Evolutionary conservation across 179 eudicot species (phyloP).

Genomic region (Monotropa hypopitys): DNA sequence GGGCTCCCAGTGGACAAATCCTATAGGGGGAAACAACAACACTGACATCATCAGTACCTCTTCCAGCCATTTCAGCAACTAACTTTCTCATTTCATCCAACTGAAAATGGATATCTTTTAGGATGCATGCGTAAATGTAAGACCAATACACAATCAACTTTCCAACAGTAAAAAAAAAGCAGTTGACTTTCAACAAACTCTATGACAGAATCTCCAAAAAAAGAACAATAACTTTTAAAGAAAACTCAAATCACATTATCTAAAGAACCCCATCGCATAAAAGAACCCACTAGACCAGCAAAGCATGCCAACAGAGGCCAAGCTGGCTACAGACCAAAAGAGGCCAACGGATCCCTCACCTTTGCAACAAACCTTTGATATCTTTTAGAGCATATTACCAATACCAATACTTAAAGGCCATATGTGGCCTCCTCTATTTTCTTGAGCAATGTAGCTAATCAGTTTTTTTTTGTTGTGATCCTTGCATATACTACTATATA

Average conservation of each 20-base stretch:
- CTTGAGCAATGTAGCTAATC: not conserved
- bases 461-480: not conserved
- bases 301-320: not conserved
- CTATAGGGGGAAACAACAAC: conserved; percentile 88
- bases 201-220: not conserved
- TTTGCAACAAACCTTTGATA: not conserved
- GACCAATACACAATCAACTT: not conserved
- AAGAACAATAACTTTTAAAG: not conserved
- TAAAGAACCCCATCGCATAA: not conserved
- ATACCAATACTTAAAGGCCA: not conserved
- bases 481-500: not conserved
- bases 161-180: not conserved
- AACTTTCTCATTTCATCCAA: conserved; percentile 39
- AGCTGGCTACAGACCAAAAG: not conserved
- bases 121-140: not conserved
- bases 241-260: not conserved
- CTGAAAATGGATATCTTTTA: conserved; percentile 23
- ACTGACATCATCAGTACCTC: conserved; percentile 44
- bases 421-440: not conserved
- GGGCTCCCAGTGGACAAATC: conserved; percentile 98
- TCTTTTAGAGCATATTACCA: not conserved
- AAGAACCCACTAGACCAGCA: not conserved
- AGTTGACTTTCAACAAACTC: not conserved
- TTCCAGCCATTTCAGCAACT: conserved; percentile 61
- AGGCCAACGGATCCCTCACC: not conserved